Evolutionary conservation across 176 grass and related monocot genomes (phyloP).

Genomic region (Bromus sterilis): DNA sequence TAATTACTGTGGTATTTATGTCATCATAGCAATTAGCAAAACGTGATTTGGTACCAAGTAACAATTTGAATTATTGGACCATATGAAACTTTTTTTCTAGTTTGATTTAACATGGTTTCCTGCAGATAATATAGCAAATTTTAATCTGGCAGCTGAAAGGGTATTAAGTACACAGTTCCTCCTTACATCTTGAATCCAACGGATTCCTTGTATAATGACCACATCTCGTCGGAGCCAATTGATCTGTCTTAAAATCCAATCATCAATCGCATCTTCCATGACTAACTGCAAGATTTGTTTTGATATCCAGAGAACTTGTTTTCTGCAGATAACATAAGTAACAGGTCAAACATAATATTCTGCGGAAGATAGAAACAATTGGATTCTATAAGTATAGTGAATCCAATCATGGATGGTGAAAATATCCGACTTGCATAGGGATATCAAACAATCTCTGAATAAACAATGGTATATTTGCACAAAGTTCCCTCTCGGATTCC

Average conservation of each 20-base stretch:
- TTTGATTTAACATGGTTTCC: slow-evolving; percentile 8
- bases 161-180: neutral
- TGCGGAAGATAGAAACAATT: neutral
- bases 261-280: slow-evolving; percentile 99
- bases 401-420: slow-evolving; percentile 9
- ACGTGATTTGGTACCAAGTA: neutral
- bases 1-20: neutral
- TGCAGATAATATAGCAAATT: neutral
- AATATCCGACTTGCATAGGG: slow-evolving; percentile 5
- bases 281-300: slow-evolving; percentile 95
- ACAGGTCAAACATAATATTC: slow-evolving; percentile 8
- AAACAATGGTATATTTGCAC: neutral
- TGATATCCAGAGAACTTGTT: slow-evolving; percentile 93
- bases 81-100: slow-evolving; percentile 6
- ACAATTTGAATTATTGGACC: slow-evolving; percentile 9
- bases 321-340: slow-evolving; percentile 45
- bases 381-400: neutral
- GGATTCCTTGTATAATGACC: slow-evolving; percentile 65
- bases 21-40: neutral
- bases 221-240: slow-evolving; percentile 78
- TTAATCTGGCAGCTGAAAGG: neutral
- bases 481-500: neutral
- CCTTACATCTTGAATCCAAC: slow-evolving; percentile 95
- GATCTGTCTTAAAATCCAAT: slow-evolving; percentile 96
- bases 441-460: neutral